These are phyloP conservation scores for Haplosporangium gracile DNA, from an alignment of 192 early-diverging fungal species.

Conservation along the genomic window DNA sequence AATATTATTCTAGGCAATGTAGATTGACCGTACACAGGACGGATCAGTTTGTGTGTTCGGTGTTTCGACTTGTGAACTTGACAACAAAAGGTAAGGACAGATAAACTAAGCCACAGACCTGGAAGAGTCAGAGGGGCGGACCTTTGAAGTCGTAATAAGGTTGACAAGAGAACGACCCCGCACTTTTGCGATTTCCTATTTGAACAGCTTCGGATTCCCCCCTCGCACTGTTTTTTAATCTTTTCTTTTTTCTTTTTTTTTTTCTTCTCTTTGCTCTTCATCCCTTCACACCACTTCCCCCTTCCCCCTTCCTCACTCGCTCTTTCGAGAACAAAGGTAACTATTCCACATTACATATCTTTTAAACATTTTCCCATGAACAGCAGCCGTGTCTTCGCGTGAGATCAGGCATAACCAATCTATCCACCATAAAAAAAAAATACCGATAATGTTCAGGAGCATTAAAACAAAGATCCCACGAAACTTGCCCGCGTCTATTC, in stretches of 20 bases:
- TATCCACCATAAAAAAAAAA: neutral
- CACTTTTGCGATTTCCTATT: conserved; percentile 29
- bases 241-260: conserved; percentile 7
- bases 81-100: neutral
- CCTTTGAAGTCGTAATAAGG: conserved; percentile 7
- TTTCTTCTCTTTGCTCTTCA: neutral
- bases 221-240: neutral
- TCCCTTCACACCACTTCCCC: conserved; percentile 19
- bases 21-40: neutral
- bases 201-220: neutral
- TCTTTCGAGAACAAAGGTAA: conserved; percentile 22
- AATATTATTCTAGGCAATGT: neutral
- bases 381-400: neutral
- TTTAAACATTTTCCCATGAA: neutral
- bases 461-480: neutral
- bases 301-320: neutral
- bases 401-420: neutral
- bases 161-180: conserved; percentile 30
- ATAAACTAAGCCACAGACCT: neutral
- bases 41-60: neutral
- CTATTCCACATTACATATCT: neutral
- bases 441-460: conserved; percentile 19
- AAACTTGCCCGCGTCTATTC: conserved; percentile 17
- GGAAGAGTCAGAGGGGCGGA: conserved; percentile 10
- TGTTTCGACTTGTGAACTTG: too few species aligned